A percentile compares a stretch with the other conserved stretches of the same genome.
Conservation (phyloP, 1,284 basidiomycete species). For the Kwoniella shivajii region DNA sequence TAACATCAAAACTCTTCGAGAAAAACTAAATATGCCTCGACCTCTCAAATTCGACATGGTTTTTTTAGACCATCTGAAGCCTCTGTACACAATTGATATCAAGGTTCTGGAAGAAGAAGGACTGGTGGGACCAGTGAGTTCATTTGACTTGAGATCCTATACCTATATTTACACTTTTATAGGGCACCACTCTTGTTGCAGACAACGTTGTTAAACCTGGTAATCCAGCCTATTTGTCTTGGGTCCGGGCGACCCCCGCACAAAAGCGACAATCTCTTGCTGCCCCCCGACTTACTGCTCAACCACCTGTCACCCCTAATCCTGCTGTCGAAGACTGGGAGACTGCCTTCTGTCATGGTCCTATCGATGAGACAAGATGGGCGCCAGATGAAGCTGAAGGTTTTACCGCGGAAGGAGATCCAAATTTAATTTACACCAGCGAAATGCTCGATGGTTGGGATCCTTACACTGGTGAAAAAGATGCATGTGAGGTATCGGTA, state of each 20-base stretch:
- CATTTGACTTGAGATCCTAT: neutral
- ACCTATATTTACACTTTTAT: neutral
- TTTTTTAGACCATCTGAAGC: conserved; percentile 48
- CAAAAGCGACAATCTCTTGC: conserved; percentile 29
- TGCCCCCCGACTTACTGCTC: conserved; percentile 21
- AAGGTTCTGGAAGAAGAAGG: conserved; percentile 48
- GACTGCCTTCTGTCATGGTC: conserved; percentile 38
- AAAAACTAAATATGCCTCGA: conserved; percentile 37
- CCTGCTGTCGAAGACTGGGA: conserved; percentile 34
- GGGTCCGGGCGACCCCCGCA: conserved; percentile 37
- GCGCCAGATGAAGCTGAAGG: conserved; percentile 42
- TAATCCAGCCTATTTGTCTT: conserved; percentile 46
- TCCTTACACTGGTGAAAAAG: conserved; percentile 46
- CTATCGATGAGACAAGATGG: conserved; percentile 42
- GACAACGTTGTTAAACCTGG: conserved; percentile 50
- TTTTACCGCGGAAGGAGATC: conserved; percentile 35
- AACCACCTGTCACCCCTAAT: conserved; percentile 32
- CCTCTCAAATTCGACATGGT: conserved; percentile 44
- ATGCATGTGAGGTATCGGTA: conserved; percentile 45
- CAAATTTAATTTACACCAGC: conserved; percentile 35
- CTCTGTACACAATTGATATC: conserved; percentile 45
- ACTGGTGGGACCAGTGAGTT: conserved; percentile 39
- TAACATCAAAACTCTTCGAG: conserved; percentile 30
- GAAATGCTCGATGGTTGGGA: conserved; percentile 45
- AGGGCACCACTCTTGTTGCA: conserved; percentile 44